phyloP scores from a whole-genome alignment of 371 early-diverging fungal species.

The Gilbertella persicaria region DNA sequence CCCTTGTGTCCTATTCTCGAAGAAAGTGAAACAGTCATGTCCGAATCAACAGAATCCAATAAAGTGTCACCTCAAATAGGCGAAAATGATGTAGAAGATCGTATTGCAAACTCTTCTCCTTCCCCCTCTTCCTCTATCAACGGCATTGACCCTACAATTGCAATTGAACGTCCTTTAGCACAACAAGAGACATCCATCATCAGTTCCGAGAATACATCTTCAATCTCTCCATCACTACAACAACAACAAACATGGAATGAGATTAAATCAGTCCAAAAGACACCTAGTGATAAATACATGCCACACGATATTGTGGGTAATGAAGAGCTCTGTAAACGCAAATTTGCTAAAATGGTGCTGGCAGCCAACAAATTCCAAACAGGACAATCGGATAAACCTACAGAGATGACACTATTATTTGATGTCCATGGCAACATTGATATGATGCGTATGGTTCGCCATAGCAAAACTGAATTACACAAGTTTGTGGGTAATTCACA shows the following conservation, averaged over 20 bases:
- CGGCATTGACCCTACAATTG: constrained; percentile 11
- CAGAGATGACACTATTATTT: constrained; percentile 32
- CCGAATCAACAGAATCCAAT: constrained; percentile 21
- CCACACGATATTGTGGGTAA: constrained; percentile 22
- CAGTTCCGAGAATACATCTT: neutral
- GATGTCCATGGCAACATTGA: constrained; percentile 34
- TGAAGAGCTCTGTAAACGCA: constrained; percentile 36
- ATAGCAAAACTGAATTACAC: constrained; percentile 32
- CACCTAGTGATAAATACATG: constrained; percentile 26
- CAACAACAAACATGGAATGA: constrained; percentile 17
- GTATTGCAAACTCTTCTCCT: neutral
- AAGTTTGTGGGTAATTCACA: constrained; percentile 36
- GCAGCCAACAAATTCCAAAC: constrained; percentile 28
- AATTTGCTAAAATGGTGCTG: constrained; percentile 40
- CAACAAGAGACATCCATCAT: constrained; percentile 5
- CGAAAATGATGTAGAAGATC: neutral
- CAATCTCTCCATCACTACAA: constrained; percentile 1
- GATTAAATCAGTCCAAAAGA: constrained; percentile 8
- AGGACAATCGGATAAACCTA: constrained; percentile 23
- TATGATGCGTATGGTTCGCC: constrained; percentile 22
- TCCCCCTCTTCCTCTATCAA: neutral
- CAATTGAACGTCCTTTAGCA: neutral
- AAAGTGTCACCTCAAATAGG: neutral
- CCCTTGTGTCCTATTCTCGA: constrained; percentile 38
- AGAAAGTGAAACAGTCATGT: constrained; percentile 41